Evolutionary conservation across 2,329 filamentous ascomycete genomes (phyloP).

Genomic region (Fusarium lyarnte): DNA sequence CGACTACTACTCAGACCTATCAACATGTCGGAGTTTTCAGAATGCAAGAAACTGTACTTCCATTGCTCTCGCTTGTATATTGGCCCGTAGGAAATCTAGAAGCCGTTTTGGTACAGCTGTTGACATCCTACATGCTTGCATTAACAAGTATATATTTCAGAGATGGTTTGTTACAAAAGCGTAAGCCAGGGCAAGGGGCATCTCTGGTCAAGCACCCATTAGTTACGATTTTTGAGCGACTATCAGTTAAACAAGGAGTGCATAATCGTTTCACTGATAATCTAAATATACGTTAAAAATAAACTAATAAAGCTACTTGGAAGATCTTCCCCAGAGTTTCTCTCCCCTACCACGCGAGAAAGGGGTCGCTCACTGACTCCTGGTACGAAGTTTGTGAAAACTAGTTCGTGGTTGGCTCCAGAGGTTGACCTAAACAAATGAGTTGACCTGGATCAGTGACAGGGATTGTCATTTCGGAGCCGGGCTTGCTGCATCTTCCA

Average conservation of each 20-base stretch:
- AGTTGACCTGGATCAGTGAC: constrained; percentile 17
- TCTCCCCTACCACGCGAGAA: constrained; percentile 1
- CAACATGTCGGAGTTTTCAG: background rate
- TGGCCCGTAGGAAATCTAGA: background rate
- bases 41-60: background rate
- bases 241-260: background rate
- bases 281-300: background rate
- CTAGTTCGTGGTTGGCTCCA: constrained; percentile 9
- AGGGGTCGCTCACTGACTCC: constrained; percentile 8
- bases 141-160: background rate
- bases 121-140: background rate
- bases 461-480: constrained; percentile 15
- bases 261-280: background rate
- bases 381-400: background rate
- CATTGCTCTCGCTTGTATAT: background rate
- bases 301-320: background rate
- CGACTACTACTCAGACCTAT: background rate
- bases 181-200: background rate
- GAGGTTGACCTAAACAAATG: constrained; percentile 7
- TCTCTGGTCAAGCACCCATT: background rate
- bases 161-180: background rate
- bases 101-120: background rate
- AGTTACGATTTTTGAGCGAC: background rate
- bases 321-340: constrained; percentile 28
- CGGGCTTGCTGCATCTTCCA: constrained; percentile 17